A percentile compares a stretch with the other conserved stretches of the same genome.
Evolutionary conservation across 73 alveolate genomes (phyloP).

Genomic region (Paraurostyla sp.): DNA sequence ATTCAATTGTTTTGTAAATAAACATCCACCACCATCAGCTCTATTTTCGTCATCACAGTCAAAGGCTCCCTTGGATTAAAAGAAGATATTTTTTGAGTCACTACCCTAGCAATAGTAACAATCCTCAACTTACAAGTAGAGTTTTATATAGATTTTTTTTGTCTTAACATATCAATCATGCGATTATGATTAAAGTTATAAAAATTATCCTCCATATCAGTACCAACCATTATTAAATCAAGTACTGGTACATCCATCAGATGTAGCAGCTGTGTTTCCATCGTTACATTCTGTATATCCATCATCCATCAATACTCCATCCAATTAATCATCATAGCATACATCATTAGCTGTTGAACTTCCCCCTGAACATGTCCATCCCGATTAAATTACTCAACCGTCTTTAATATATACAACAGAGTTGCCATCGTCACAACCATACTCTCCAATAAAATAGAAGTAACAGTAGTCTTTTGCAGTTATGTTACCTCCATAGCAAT

Average conservation of each 20-base stretch:
- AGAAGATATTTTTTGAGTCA: neutral
- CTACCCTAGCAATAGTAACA: neutral
- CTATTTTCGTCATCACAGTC: slow-evolving; percentile 43
- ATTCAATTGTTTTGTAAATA: neutral
- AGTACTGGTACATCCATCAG: slow-evolving; percentile 4
- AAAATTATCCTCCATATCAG: neutral
- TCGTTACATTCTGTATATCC: no score
- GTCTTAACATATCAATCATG: no score
- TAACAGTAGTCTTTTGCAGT: neutral
- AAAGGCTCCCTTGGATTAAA: neutral
- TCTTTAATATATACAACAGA: slow-evolving; percentile 57
- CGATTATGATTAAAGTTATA: no score
- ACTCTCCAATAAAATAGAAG: neutral
- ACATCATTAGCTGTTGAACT: no score
- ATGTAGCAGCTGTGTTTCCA: neutral
- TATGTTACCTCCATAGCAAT: neutral
- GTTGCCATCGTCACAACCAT: slow-evolving; percentile 77
- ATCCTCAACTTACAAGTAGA: neutral
- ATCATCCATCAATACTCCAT: no score
- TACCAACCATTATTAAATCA: neutral
- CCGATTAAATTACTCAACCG: slow-evolving; percentile 54
- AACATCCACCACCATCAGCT: slow-evolving; percentile 23
- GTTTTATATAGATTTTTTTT: no score
- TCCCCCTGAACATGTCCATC: no score
- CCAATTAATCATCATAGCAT: no score